A percentile compares a stretch with the other conserved stretches of the same genome.
phyloP scores from a whole-genome alignment of 441 rosid genomes.

The Pelargonium citronellum region DNA sequence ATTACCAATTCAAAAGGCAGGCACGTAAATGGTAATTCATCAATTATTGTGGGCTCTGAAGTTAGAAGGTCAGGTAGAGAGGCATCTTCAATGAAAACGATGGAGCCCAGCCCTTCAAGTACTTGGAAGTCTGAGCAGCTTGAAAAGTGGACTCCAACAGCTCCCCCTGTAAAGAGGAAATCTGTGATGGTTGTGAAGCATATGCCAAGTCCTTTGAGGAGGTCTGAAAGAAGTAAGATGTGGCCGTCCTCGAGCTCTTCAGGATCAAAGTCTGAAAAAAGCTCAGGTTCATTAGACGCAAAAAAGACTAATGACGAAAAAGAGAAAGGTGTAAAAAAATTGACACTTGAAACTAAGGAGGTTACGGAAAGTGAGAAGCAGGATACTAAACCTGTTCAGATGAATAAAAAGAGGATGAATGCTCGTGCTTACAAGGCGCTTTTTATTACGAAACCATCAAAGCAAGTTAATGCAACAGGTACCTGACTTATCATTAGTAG shows the following conservation, averaged over 20 bases:
- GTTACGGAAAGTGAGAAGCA: slow-evolving; percentile 24
- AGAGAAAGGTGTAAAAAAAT: slow-evolving; percentile 35
- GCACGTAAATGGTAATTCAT: slow-evolving; percentile 32
- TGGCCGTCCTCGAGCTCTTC: slow-evolving; percentile 34
- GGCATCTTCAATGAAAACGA: slow-evolving; percentile 27
- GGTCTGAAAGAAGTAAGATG: slow-evolving; percentile 53
- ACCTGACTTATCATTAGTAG: background rate
- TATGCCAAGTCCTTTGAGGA: slow-evolving; percentile 40
- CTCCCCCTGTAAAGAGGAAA: slow-evolving; percentile 36
- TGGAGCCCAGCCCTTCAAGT: slow-evolving; percentile 31
- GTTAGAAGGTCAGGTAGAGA: slow-evolving; percentile 52
- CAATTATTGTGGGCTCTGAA: slow-evolving; percentile 22
- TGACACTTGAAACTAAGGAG: slow-evolving; percentile 29
- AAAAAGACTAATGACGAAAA: slow-evolving; percentile 33
- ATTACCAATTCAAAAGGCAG: slow-evolving; percentile 29
- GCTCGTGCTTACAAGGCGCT: slow-evolving; percentile 41
- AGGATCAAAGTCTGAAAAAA: slow-evolving; percentile 33
- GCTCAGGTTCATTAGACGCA: slow-evolving; percentile 20
- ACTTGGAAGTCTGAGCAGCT: slow-evolving; percentile 49
- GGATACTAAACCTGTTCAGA: slow-evolving; percentile 13
- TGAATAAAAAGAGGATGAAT: slow-evolving; percentile 28
- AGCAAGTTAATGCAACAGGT: slow-evolving; percentile 33
- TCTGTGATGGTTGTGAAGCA: slow-evolving; percentile 40
- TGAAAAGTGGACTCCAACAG: slow-evolving; percentile 36
- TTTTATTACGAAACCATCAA: slow-evolving; percentile 26